A percentile compares a stretch with the other conserved stretches of the same genome.
These are phyloP conservation scores for Chamaenerion angustifolium DNA, from an alignment of 345 rosid species.

Conservation along the genomic window DNA sequence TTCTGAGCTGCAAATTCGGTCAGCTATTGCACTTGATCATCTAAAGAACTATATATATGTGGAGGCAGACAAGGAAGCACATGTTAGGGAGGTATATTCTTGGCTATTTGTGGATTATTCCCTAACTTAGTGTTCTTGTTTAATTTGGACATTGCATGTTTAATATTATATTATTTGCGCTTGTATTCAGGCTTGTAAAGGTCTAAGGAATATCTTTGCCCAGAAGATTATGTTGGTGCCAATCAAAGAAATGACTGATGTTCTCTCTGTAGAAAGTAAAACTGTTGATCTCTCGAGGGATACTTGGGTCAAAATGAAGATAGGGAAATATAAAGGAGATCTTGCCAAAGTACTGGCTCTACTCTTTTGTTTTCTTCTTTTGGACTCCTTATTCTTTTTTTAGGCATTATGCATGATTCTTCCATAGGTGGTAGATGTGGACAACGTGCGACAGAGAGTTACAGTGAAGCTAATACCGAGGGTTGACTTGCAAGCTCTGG, in stretches of 20 bases:
- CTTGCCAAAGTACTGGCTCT: constrained; percentile 58
- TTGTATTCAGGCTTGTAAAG: constrained; percentile 65
- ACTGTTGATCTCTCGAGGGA: constrained; percentile 84
- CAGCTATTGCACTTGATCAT: constrained; percentile 86
- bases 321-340: constrained; percentile 84
- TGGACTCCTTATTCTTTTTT: not conserved
- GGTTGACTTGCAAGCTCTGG: constrained; percentile 84
- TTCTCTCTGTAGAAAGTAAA: constrained; percentile 94
- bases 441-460: constrained; percentile 82
- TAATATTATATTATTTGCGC: too few relatives aligned
- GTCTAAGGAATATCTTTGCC: constrained; percentile 56
- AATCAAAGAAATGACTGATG: constrained; percentile 95
- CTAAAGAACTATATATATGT: constrained; percentile 74
- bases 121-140: not conserved
- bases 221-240: constrained; percentile 85
- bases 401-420: not conserved
- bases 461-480: constrained; percentile 89
- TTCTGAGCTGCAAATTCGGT: constrained; percentile 74
- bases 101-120: not conserved
- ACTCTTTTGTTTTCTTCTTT: not conserved
- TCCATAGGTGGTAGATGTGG: constrained; percentile 82
- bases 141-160: not conserved
- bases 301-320: constrained; percentile 96
- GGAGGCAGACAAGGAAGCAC: constrained; percentile 94
- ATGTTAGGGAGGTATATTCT: constrained; percentile 71